A percentile compares a stretch with the other conserved stretches of the same genome.
phyloP scores from a whole-genome alignment of 2,329 filamentous ascomycete species.

The Ascosphaera aggregata region DNA sequence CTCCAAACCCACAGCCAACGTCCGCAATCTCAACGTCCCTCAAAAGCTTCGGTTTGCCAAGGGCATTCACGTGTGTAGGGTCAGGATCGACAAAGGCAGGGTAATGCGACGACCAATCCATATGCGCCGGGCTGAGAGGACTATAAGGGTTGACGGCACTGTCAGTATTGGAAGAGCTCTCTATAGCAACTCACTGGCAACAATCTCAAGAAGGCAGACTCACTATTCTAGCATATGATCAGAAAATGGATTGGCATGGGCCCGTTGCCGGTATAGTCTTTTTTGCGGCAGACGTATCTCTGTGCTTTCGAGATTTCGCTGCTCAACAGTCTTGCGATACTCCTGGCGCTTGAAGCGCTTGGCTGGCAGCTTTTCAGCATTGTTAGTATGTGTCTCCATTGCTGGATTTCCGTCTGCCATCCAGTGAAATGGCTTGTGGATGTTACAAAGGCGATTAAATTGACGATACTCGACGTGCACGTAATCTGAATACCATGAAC shows the following conservation, averaged over 20 bases:
- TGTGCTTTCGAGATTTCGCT: slow-evolving; percentile 10
- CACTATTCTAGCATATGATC: slow-evolving; percentile 83
- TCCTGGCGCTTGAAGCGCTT: slow-evolving; percentile 44
- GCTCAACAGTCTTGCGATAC: slow-evolving; percentile 29
- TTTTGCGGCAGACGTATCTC: slow-evolving; percentile 48
- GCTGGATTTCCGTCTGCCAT: not conserved
- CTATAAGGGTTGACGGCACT: too few species aligned
- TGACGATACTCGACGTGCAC: too few species aligned
- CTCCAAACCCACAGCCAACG: slow-evolving; percentile 93
- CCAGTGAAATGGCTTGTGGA: too few species aligned
- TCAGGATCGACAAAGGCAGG: slow-evolving; percentile 40
- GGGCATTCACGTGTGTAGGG: slow-evolving; percentile 11
- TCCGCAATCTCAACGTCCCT: slow-evolving; percentile 79
- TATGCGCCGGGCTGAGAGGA: slow-evolving; percentile 51
- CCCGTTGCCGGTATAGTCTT: slow-evolving; percentile 87
- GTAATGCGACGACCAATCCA: slow-evolving; percentile 81
- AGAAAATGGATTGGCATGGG: slow-evolving; percentile 94
- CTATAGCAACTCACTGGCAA: too few species aligned
- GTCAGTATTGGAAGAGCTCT: too few species aligned
- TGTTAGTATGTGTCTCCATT: not conserved
- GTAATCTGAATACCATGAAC: too few species aligned
- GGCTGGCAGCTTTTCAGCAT: slow-evolving; percentile 15
- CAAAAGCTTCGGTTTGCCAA: slow-evolving; percentile 21
- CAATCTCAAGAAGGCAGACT: slow-evolving; percentile 11
- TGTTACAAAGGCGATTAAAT: too few species aligned